phyloP scores from a whole-genome alignment of 164 flowering plant genomes.

The Sedum album region DNA sequence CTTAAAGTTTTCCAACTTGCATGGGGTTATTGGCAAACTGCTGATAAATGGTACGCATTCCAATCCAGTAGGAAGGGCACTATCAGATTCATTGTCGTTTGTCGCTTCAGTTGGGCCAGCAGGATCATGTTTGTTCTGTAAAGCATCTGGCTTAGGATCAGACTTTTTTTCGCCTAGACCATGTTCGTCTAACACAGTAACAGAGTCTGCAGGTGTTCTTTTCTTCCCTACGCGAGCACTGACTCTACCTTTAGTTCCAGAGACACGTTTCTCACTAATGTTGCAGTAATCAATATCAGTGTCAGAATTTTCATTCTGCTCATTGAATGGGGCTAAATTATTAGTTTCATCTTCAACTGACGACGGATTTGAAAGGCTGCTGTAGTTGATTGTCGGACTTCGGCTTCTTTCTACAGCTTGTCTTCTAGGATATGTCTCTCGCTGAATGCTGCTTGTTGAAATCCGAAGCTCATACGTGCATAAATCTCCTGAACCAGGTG shows the following conservation, averaged over 20 bases:
- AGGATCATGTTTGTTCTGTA: conserved; percentile 19
- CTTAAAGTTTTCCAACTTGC: conserved; percentile 44
- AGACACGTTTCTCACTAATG: conserved; percentile 13
- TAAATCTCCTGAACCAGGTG: conserved; percentile 28
- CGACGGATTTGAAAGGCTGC: conserved; percentile 80
- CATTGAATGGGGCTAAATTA: conserved; percentile 25
- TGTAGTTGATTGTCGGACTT: conserved; percentile 67
- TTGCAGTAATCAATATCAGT: conserved; percentile 14
- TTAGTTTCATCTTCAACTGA: conserved; percentile 90
- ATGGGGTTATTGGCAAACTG: conserved; percentile 63
- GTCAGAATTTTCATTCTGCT: conserved; percentile 28
- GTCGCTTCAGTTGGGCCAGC: conserved; percentile 28
- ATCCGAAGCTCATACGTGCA: conserved; percentile 41
- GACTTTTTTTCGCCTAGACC: neutral
- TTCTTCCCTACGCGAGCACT: conserved; percentile 18
- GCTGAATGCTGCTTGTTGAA: conserved; percentile 24
- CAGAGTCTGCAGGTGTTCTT: conserved; percentile 23
- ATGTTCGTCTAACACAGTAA: conserved; percentile 16
- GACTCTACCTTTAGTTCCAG: conserved; percentile 13
- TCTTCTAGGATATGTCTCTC: conserved; percentile 16
- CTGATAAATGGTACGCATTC: conserved; percentile 35
- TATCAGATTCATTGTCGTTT: conserved; percentile 35
- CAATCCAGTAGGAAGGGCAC: conserved; percentile 22
- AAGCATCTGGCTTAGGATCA: conserved; percentile 20
- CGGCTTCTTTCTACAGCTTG: conserved; percentile 37